Evolutionary conservation across 345 rosid species (phyloP), one percentile per base, ranked within the genome.

Genomic region (Eucalyptus caleyi): DNA sequence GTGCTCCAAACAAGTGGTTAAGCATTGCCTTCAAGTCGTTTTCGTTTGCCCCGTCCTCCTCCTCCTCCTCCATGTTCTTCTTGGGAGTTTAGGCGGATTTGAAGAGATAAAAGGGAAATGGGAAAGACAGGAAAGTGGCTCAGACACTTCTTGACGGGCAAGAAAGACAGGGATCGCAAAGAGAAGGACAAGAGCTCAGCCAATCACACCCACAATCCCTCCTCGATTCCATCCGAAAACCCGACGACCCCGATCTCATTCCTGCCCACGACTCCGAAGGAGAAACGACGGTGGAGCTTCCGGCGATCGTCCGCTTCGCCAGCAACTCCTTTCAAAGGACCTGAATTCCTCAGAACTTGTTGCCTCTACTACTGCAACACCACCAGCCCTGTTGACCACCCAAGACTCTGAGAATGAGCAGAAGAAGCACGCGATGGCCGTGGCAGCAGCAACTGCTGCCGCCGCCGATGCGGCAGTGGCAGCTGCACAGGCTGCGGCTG

Each of bases 61-160:
- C 85, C 47, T 72, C 45, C 83, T 40, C 27, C 27, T 77, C 32
- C 12, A 51, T 86, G 88, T 16, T 82, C 69, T 34, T 86, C 19
- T 50, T 60, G 85, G 60, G 21, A 14, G 26, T 34, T 87, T 89
- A 72, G 91, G 88, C 90, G 86, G 81, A 16, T 87, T 92, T 87
- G 90, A 89, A 50, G 49, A 50, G 87, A 51, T 53, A 80, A 42
- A 34, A 34, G 69, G 87, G 89, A 72, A 91, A 97, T 96, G 99
- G 97, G 97, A 89, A 97, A 95, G 92, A 92, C 98, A 69, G 94
- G 99, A 21, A 96, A 95, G 90, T 97, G 99, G 99, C 92, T 97
- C 59, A 94, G 89, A 88, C 90, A 88, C 90, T 93, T 97, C 94
- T 94, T 96, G 93, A 92, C 92, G 26, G 96, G 97, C 47, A 96